A percentile compares a stretch with the other conserved stretches of the same genome.
Evolutionary conservation across 352 stramenopile genomes (phyloP).

Genomic region (Aphanomyces cochlioides): DNA sequence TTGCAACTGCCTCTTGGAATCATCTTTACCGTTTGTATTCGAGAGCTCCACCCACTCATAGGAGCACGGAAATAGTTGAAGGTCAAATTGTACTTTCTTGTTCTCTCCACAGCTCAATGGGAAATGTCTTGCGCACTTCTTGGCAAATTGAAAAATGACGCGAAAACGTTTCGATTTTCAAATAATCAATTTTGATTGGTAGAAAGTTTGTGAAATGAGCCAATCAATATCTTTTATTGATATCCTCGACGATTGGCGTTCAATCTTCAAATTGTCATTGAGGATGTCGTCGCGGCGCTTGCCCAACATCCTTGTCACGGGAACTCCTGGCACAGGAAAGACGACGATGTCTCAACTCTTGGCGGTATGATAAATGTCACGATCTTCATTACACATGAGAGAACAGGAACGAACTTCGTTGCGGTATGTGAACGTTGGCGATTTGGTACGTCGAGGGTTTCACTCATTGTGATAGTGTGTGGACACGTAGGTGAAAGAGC

Average conservation of each 20-base stretch:
- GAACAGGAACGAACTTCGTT: constrained; percentile 75
- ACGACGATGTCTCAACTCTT: constrained; percentile 92
- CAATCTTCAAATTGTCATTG: too few relatives aligned
- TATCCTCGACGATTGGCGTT: too few relatives aligned
- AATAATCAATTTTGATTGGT: constrained; percentile 11
- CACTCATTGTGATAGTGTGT: neutral
- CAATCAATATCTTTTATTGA: neutral
- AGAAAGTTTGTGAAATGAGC: constrained; percentile 15
- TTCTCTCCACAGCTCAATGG: too few relatives aligned
- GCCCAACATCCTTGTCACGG: constrained; percentile 97
- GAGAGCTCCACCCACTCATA: too few relatives aligned
- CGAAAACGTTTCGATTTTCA: neutral
- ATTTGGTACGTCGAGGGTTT: constrained; percentile 66
- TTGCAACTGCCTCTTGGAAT: too few relatives aligned
- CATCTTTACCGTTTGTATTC: too few relatives aligned
- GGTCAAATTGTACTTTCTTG: too few relatives aligned
- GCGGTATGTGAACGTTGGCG: constrained; percentile 93
- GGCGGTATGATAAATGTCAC: constrained; percentile 41
- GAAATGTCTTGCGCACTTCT: neutral
- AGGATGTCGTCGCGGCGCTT: constrained; percentile 33
- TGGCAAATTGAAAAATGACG: neutral
- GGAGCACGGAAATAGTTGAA: too few relatives aligned
- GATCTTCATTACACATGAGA: neutral
- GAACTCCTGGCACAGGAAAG: constrained; percentile 95
- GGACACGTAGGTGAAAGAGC: constrained; percentile 50